Percentiles rank a stretch among this genome's conserved stretches.
Conservation (phyloP, 768 basidiomycete species). For the Dacryopinax spathularia region DNA sequence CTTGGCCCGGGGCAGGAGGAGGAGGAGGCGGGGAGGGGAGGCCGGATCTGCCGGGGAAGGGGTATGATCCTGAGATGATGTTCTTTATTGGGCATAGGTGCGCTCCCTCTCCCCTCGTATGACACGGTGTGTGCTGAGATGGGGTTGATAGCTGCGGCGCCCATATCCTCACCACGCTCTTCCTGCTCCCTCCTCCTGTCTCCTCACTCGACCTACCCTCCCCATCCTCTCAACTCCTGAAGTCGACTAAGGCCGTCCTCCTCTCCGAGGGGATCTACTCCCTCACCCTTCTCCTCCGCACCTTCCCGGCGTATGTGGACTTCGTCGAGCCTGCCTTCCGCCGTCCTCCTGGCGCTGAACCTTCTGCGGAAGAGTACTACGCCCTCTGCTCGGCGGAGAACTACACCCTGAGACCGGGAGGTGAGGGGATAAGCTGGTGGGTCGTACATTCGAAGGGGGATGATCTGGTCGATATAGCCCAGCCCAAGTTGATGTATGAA, state of each 20-base stretch:
- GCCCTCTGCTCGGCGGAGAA: conserved; percentile 32
- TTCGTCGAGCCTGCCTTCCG: conserved; percentile 59
- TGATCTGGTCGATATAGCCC: conserved; percentile 45
- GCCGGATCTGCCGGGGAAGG: not conserved
- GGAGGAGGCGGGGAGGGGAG: conserved; percentile 9
- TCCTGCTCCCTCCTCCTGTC: conserved; percentile 41
- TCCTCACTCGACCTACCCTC: conserved; percentile 21
- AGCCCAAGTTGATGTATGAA: conserved; percentile 45
- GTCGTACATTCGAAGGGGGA: conserved; percentile 64
- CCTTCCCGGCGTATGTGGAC: conserved; percentile 50
- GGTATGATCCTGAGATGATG: not conserved
- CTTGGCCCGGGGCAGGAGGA: conserved; percentile 25
- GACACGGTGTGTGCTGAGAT: not conserved
- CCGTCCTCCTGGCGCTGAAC: too few species aligned
- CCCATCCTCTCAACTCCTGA: conserved; percentile 19
- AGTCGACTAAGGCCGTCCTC: conserved; percentile 38
- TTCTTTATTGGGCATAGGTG: not conserved
- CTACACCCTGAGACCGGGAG: conserved; percentile 20
- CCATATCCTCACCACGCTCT: conserved; percentile 60
- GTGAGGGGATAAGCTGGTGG: conserved; percentile 42
- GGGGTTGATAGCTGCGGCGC: conserved; percentile 73
- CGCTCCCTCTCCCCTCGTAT: not conserved
- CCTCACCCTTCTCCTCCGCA: conserved; percentile 44
- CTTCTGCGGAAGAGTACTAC: conserved; percentile 27
- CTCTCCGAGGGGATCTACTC: conserved; percentile 71